phyloP scores from a whole-genome alignment of 495 filamentous ascomycete species.

The Recurvomyces mirabilis region DNA sequence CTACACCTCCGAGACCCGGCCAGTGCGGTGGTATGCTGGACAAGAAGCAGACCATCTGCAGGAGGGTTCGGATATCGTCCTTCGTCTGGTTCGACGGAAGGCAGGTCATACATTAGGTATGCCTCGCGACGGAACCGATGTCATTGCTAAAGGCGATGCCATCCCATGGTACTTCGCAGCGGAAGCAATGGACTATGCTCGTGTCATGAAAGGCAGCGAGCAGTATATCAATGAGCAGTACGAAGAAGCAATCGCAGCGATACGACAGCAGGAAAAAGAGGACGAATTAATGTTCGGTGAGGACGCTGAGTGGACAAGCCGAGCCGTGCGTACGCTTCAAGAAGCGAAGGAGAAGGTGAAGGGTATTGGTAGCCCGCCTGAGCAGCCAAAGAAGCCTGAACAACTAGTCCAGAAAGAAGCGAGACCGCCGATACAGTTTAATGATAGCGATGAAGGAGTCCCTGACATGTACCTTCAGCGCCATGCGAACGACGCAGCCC shows the following conservation, averaged over 20 bases:
- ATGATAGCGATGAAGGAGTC: slow-evolving; percentile 34
- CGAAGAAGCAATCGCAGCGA: slow-evolving; percentile 60
- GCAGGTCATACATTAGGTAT: slow-evolving; percentile 74
- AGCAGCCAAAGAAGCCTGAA: slow-evolving; percentile 38
- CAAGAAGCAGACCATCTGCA: slow-evolving; percentile 70
- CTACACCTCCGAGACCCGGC: slow-evolving; percentile 75
- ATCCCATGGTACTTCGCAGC: slow-evolving; percentile 91
- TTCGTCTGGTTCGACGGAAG: slow-evolving; percentile 70
- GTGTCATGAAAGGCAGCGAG: slow-evolving; percentile 88
- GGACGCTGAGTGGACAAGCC: slow-evolving; percentile 76
- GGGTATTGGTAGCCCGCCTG: slow-evolving; percentile 62
- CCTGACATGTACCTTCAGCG: slow-evolving; percentile 42
- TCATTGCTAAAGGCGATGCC: slow-evolving; percentile 53
- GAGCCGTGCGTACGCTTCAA: slow-evolving; percentile 59
- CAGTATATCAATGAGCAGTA: slow-evolving; percentile 77
- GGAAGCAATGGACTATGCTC: slow-evolving; percentile 86
- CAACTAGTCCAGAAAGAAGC: slow-evolving; percentile 30
- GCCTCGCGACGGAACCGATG: slow-evolving; percentile 70
- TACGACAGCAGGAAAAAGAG: slow-evolving; percentile 66
- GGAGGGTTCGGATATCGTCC: slow-evolving; percentile 78
- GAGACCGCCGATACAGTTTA: slow-evolving; percentile 39
- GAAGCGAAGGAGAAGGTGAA: slow-evolving; percentile 61
- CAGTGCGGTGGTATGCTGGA: slow-evolving; percentile 82
- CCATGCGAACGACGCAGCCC: neutral
- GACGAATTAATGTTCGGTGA: slow-evolving; percentile 91